Evolutionary conservation across 1,284 basidiomycete genomes (phyloP), one percentile per base, ranked within the genome.

Genomic region (Marasmius sp.): DNA sequence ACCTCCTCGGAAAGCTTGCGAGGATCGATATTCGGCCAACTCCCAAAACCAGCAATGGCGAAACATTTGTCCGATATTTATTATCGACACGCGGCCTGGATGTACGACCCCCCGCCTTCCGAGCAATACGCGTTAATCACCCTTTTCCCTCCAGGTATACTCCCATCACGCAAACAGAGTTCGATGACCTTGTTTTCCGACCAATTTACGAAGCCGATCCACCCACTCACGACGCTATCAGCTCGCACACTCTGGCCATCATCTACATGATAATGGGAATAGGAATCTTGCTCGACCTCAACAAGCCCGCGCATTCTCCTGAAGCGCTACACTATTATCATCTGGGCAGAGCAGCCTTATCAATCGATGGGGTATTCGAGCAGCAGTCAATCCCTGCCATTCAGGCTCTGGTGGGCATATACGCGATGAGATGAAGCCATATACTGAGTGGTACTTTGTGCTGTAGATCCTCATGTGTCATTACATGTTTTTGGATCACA

Each of bases 71-170:
- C 77, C 59, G 75, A 80, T 45, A 74, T 80, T 34, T 89, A 89
- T 72, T 89, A 81, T 71, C 79, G 80, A 67, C 83, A 88, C 70
- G 86, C 85, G 62, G 84, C 85, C 61, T 89, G 86, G 86, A 86
- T 88, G 87, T 87, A 71, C 65, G 85, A 82, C 65, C 68, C 61
- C 60, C 38, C 47, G 57, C 51, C 39, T 59, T 58, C 51, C 54
- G 12, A 57, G 22, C n/a, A 59, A 58, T 59, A 34, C 58, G 55
- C 61, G 65, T 49, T 51, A 61, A 57, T 55, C 45, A 54, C 51
- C 60, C 61, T 39, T 62, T 47, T 43, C 22, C 49, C 27, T 47
- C n/a, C 60, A 87, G 86, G 85, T 87, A 88, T 72, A 82, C 78
- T 14, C 86, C 86, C 22, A 83, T 89, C 61, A 74, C 81, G 51